Percentiles rank a stretch among this genome's conserved stretches.
These are phyloP conservation scores for Phoma sp. DNA, from an alignment of 2,329 filamentous ascomycete genomes.

Conservation along the genomic window DNA sequence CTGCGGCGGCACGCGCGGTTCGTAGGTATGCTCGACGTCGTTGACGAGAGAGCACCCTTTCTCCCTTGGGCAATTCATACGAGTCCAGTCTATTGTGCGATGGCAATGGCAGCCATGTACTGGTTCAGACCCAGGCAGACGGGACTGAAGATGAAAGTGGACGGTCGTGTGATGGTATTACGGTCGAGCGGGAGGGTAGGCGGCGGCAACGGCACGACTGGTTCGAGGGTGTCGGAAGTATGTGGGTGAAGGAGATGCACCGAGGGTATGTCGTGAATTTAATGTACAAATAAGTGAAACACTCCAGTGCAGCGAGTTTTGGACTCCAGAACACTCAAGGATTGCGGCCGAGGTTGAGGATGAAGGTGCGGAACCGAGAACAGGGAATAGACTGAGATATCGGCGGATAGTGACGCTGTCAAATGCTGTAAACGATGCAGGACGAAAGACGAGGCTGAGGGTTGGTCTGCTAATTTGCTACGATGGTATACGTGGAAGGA, in stretches of 20 bases:
- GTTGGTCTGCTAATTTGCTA: conserved; percentile 2
- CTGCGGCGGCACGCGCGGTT: conserved; percentile 33
- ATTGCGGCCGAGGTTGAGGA: conserved; percentile 15
- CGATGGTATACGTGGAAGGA: neutral
- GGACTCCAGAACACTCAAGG: conserved; percentile 7
- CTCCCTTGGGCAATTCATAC: conserved; percentile 48
- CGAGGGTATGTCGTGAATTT: conserved; percentile 1
- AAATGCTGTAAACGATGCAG: neutral
- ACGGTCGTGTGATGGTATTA: conserved; percentile 17
- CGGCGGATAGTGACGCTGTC: conserved; percentile 6
- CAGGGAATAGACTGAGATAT: conserved; percentile 7
- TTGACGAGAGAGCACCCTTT: conserved; percentile 44
- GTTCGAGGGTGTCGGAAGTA: neutral
- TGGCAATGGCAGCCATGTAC: conserved; percentile 33
- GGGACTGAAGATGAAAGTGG: conserved; percentile 10
- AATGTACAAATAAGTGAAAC: conserved; percentile 13
- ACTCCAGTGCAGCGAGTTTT: conserved; percentile 5
- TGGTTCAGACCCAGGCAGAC: conserved; percentile 10
- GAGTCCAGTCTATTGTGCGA: conserved; percentile 26
- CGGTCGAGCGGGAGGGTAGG: neutral
- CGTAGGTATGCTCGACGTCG: conserved; percentile 43
- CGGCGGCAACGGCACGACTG: neutral
- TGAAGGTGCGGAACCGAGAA: conserved; percentile 28
- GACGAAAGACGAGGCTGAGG: conserved; percentile 3
- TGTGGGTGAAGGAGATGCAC: neutral